Conservation (phyloP, 1,284 basidiomycete genomes). For the Rhizopogon parksii region DNA sequence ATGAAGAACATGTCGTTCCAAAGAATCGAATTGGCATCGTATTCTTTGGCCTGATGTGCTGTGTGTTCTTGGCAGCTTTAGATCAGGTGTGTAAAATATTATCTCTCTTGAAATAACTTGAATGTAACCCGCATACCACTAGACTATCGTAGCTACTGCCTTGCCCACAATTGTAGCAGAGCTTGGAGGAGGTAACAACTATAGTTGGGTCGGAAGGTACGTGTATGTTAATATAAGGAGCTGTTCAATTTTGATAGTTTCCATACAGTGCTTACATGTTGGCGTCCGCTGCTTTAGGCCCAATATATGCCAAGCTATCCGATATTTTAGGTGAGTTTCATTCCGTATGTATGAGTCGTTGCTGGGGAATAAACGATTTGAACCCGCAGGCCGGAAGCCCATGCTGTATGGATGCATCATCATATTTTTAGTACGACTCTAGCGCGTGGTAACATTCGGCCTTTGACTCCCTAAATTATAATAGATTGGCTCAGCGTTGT, state of each 20-base stretch:
- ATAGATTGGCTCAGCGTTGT: conserved; percentile 41
- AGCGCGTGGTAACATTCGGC: not conserved
- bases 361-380: not conserved
- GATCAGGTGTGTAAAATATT: conserved; percentile 39
- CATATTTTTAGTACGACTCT: conserved; percentile 33
- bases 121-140: not conserved
- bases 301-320: conserved; percentile 37
- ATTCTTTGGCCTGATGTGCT: conserved; percentile 48
- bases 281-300: conserved; percentile 25
- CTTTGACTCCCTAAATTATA: not conserved
- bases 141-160: conserved; percentile 36
- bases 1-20: conserved; percentile 47
- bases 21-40: conserved; percentile 49
- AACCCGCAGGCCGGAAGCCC: conserved; percentile 30
- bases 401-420: conserved; percentile 32
- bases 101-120: not conserved
- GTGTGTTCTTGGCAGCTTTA: conserved; percentile 50
- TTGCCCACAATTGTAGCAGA: conserved; percentile 31
- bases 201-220: conserved; percentile 30
- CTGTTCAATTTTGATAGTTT: not conserved
- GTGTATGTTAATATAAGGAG: conserved; percentile 21
- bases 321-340: conserved; percentile 21
- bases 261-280: conserved; percentile 32
- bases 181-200: conserved; percentile 32
- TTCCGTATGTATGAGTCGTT: not conserved